Evolutionary conservation across 2,329 filamentous ascomycete species (phyloP).

Genomic region (Ophiostoma quercus): DNA sequence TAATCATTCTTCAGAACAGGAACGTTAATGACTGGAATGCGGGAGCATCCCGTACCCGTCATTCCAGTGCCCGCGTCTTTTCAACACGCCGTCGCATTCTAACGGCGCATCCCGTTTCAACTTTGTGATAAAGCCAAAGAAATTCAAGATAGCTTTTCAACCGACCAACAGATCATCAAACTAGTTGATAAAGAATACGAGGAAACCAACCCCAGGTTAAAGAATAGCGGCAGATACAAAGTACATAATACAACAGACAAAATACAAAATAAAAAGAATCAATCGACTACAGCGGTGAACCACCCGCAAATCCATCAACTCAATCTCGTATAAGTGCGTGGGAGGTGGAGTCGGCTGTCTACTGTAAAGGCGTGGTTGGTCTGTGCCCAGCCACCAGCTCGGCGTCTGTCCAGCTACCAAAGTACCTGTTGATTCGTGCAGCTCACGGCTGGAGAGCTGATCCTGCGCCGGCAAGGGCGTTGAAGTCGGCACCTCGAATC

Average conservation of each 20-base stretch:
- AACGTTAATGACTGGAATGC: background rate
- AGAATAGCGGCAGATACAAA: background rate
- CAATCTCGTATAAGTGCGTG: constrained; percentile 6
- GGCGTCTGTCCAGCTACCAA: no score
- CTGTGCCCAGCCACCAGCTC: constrained; percentile 4
- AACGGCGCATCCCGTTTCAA: background rate
- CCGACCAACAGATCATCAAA: background rate
- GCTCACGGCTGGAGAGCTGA: background rate
- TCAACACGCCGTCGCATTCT: background rate
- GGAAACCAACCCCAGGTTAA: background rate
- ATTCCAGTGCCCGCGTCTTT: constrained; percentile 10
- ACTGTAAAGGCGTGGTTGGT: constrained; percentile 5
- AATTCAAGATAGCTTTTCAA: background rate
- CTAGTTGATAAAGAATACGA: background rate
- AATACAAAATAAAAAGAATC: background rate
- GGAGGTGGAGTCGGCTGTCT: background rate
- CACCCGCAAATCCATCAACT: background rate
- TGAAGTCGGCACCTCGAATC: no score
- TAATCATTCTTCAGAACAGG: background rate
- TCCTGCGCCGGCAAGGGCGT: background rate
- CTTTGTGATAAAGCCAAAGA: background rate
- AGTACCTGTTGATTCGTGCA: background rate
- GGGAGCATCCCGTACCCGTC: constrained; percentile 10
- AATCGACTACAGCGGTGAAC: background rate
- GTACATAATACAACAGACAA: background rate